Evolutionary conservation across 495 filamentous ascomycete genomes (phyloP), one percentile per base, ranked within the genome.

Genomic region (Mytilinidion resinicola): DNA sequence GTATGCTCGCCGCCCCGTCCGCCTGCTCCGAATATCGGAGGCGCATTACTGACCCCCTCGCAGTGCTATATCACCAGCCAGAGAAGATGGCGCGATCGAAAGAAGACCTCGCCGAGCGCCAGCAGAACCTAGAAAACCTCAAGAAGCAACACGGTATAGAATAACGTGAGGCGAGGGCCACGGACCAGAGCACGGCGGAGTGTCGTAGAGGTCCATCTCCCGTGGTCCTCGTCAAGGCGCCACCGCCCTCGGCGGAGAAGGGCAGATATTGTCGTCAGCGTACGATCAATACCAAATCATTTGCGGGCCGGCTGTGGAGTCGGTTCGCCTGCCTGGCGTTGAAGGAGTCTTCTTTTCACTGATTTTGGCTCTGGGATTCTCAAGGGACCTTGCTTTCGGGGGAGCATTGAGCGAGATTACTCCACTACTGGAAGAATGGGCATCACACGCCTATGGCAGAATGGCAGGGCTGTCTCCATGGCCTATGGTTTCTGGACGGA

Each of bases 131-230:
- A 85, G 93, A 96, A 84, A 88, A 88, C 78, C 82, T 96, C 77
- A 98, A 98, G 79, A 85, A 86, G 71, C 89, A 97, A 72, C 90
- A 98, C 75, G 91, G 91, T 69, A 98, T 98, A 81, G 95, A 96
- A 83, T 98, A 86, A 91, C 77, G 64, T 65, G 33, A 67, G 63
- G 70, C 60, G 65, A 65, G 65, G 65, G 62, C 64, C 64, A 57
- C 57, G 35, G 56, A 58, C 37, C 35, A 56, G 55, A 56, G 41
- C 19, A 60, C 56, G 41, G 19, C 15, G 53, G 51, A 48, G 46
- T 47, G 56, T 20, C 53, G 63, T 36, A 62, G 44, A 46, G 60
- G 49, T 48, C 10, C 34, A 30, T 43, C 54, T 60, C 46, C 55
- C 53, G 63, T 66, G 59, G 63, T 55, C 63, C 63, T 66, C 63